Evolutionary conservation across 1,284 basidiomycete genomes (phyloP), one percentile per base, ranked within the genome.

Genomic region (Tilletia caries): DNA sequence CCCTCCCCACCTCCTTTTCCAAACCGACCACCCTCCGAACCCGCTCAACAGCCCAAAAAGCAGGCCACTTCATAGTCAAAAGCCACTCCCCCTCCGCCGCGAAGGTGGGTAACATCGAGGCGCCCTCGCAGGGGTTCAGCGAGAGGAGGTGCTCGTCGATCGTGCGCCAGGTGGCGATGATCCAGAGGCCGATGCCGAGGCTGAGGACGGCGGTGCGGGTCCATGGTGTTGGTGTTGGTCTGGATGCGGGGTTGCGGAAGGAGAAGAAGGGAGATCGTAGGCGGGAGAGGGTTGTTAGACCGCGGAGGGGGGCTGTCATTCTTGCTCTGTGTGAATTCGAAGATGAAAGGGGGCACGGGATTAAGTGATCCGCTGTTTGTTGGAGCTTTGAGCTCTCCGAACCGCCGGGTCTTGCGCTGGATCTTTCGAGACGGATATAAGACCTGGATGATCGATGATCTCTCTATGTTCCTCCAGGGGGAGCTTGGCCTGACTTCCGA

Each of bases 101-200:
- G 0, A 82, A 64, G 3, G 81, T 82, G 3, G 81, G 81, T 37
- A 82, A 68, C 81, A 82, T 82, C 3, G 76, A 78, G 1, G 78
- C 70, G 13, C 81, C 81, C 10, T 71, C 76, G 29, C n/a, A 43
- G 3, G 23, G 43, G n/a, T 13, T 33, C 15, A 62, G 20, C 29
- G 29, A 33, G 58, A 62, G 12, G 3, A 62, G 32, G n/a, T 62
- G 34, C 15, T 29, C 32, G 58, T 62, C 58, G 27, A 37, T 13
- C 33, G 32, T 29, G 2, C 29, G 58, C 6, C 12, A 37, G n/a
- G 20, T 37, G 10, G 29, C 58, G 3, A 15, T 29, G n/a, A 34
- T 20, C 58, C 58, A 62, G 8, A 37, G 18, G 15, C 15, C 33
- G 12, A 33, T 29, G 2, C 18, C 32, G 32, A 62, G 15, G 18